Conservation (phyloP, 2,329 filamentous ascomycete genomes). For the Pochonia chlamydosporia region DNA sequence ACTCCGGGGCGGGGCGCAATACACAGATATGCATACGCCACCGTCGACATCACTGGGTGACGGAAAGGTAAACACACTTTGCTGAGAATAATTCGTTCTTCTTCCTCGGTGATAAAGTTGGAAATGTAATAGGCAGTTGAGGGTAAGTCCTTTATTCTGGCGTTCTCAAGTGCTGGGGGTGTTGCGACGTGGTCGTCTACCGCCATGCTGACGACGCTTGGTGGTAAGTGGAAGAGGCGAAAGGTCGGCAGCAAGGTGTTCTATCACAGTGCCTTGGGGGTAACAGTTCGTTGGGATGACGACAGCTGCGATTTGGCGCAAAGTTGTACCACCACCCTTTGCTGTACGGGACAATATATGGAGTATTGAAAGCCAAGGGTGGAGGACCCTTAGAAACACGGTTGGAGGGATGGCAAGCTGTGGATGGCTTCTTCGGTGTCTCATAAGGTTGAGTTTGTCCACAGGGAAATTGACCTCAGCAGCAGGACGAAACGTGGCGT, state of each 20-base stretch:
- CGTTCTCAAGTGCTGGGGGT: conserved; percentile 44
- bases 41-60: conserved; percentile 33
- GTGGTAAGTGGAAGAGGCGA: not conserved
- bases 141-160: conserved; percentile 51
- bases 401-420: too few species aligned
- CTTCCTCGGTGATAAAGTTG: conserved; percentile 71
- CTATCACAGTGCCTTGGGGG: too few species aligned
- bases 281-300: too few species aligned
- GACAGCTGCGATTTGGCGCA: too few species aligned
- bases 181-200: conserved; percentile 21
- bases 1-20: not conserved
- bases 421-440: too few species aligned
- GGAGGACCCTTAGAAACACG: too few species aligned
- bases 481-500: too few species aligned
- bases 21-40: not conserved
- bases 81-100: conserved; percentile 64
- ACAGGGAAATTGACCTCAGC: too few species aligned
- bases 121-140: conserved; percentile 75
- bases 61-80: conserved; percentile 48
- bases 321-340: too few species aligned
- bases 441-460: too few species aligned
- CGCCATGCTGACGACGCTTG: conserved; percentile 3
- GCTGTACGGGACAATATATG: too few species aligned
- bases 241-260: not conserved
- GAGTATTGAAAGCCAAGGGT: too few species aligned